Conservation (phyloP, 495 filamentous ascomycete genomes). For the Apodospora peruviana region DNA sequence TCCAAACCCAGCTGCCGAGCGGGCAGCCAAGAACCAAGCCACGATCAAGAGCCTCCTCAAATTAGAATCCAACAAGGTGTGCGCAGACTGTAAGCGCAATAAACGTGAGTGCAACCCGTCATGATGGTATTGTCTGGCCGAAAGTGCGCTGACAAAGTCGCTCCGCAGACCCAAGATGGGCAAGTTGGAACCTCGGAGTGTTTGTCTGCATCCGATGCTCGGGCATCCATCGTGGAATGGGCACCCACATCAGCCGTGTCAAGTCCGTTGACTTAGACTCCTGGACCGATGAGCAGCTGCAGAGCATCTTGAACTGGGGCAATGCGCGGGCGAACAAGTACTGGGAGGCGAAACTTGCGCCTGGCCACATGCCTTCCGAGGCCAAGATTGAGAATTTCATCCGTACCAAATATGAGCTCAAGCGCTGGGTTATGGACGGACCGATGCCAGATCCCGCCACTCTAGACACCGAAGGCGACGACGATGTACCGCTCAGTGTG, state of each 20-base stretch:
- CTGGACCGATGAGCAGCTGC: constrained; percentile 96
- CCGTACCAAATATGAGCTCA: constrained; percentile 95
- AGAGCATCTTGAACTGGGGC: constrained; percentile 88
- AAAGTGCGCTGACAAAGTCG: constrained; percentile 9
- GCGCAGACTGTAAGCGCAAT: constrained; percentile 97
- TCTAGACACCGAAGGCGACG: constrained; percentile 77
- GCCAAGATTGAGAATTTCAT: constrained; percentile 99
- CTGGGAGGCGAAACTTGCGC: constrained; percentile 92
- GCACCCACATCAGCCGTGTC: constrained; percentile 95
- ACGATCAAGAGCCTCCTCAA: constrained; percentile 91
- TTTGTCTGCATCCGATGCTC: constrained; percentile 98
- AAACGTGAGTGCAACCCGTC: constrained; percentile 62
- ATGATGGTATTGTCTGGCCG: too few relatives aligned
- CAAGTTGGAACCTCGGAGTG: constrained; percentile 92
- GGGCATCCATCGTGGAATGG: constrained; percentile 96
- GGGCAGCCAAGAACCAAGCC: constrained; percentile 77
- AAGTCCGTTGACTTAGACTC: constrained; percentile 96
- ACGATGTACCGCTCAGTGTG: constrained; percentile 62
- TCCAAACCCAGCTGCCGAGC: constrained; percentile 68
- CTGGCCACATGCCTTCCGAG: constrained; percentile 93
- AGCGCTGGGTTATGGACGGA: constrained; percentile 98
- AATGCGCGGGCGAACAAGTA: constrained; percentile 96
- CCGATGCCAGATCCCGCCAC: constrained; percentile 84
- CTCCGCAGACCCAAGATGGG: constrained; percentile 85
- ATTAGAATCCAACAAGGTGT: constrained; percentile 88